These are phyloP conservation scores for Castanea crenata DNA, from an alignment of 306 rosid species.

Conservation along the genomic window DNA sequence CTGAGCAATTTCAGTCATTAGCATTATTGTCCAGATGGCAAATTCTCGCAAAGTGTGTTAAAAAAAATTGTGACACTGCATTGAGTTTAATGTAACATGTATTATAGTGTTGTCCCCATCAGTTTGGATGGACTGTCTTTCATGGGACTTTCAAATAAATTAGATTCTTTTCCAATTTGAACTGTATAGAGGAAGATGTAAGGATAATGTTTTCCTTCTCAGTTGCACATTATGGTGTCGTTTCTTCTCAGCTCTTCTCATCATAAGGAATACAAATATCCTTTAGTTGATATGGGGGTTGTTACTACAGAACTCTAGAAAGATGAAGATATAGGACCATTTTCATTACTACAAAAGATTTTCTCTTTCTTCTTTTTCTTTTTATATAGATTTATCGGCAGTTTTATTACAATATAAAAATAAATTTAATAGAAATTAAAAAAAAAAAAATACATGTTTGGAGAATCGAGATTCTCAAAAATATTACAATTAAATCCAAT, in stretches of 20 bases:
- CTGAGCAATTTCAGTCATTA: not conserved
- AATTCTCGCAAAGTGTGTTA: not conserved
- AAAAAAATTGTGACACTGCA: not conserved
- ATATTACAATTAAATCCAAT: too few species aligned
- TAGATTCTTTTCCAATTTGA: not conserved
- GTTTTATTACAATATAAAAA: too few species aligned
- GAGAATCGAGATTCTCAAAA: too few species aligned
- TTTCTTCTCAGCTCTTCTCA: not conserved
- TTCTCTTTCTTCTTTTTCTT: too few species aligned
- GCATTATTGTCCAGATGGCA: slow-evolving; percentile 10
- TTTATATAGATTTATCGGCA: too few species aligned
- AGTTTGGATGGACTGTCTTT: not conserved
- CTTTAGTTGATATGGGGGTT: not conserved
- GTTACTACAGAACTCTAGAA: not conserved
- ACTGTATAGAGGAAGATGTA: not conserved
- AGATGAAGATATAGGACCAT: not conserved
- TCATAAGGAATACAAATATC: not conserved
- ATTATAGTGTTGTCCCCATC: slow-evolving; percentile 6
- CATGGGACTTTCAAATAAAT: slow-evolving; percentile 4
- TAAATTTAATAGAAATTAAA: too few species aligned
- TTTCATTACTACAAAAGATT: too few species aligned
- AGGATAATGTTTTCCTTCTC: not conserved
- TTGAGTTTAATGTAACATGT: not conserved
- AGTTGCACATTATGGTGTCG: not conserved
- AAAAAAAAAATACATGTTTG: too few species aligned